These are phyloP conservation scores for Elongisporangium prolatum DNA, from an alignment of 352 stramenopile species.

Conservation along the genomic window DNA sequence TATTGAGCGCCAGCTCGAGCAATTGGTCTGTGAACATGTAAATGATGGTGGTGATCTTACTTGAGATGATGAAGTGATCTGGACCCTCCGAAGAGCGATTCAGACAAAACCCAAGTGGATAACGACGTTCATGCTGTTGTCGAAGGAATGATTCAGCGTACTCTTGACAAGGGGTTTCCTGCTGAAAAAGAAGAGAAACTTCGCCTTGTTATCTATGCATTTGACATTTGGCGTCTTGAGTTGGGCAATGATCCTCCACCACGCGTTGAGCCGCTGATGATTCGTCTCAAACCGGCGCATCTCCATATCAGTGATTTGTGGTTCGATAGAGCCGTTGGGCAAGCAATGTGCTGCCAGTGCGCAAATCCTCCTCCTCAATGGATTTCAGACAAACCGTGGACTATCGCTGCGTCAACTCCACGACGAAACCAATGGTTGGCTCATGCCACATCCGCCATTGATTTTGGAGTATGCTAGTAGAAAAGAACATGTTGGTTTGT, in stretches of 20 bases:
- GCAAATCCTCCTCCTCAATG: too few species aligned
- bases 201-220: background rate
- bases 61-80: slow-evolving; percentile 1
- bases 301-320: slow-evolving; percentile 4
- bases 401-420: too few species aligned
- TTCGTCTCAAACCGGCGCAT: slow-evolving; percentile 1
- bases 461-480: too few species aligned
- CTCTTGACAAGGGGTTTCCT: slow-evolving; percentile 11
- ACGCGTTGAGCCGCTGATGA: slow-evolving; percentile 3
- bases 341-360: too few species aligned
- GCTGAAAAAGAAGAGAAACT: slow-evolving; percentile 1
- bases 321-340: slow-evolving; percentile 3
- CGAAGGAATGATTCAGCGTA: slow-evolving; percentile 3
- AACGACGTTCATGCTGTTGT: slow-evolving; percentile 4
- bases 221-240: slow-evolving; percentile 8
- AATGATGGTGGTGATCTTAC: slow-evolving; percentile 1
- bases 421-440: too few species aligned
- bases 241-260: slow-evolving; percentile 4
- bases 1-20: slow-evolving; percentile 8
- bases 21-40: slow-evolving; percentile 5
- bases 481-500: slow-evolving; percentile 1
- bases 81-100: slow-evolving; percentile 1
- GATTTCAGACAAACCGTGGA: too few species aligned
- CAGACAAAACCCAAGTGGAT: background rate
- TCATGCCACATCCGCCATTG: too few species aligned